Evolutionary conservation across 257 asterid genomes (phyloP).

Genomic region (Marsdenia floribunda): DNA sequence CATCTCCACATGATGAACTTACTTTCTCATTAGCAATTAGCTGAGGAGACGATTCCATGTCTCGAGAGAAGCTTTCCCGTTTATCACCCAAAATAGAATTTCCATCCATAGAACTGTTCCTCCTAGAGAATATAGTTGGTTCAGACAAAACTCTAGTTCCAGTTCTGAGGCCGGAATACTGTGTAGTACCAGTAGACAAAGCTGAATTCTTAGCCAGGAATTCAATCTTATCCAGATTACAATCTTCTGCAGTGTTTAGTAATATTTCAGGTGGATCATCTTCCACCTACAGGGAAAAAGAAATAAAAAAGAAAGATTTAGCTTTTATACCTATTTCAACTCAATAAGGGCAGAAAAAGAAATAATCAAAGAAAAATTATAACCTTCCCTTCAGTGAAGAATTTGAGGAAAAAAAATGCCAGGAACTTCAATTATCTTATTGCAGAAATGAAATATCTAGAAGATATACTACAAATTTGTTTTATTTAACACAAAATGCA

Average conservation of each 20-base stretch:
- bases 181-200: constrained; percentile 29
- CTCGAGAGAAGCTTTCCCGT: constrained; percentile 46
- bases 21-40: constrained; percentile 39
- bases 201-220: constrained; percentile 31
- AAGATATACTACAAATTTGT: background rate
- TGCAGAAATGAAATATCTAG: constrained; percentile 1
- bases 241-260: constrained; percentile 44
- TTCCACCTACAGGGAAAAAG: constrained; percentile 46
- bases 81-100: constrained; percentile 34
- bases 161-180: constrained; percentile 25
- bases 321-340: constrained; percentile 19
- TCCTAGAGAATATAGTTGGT: constrained; percentile 26
- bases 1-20: constrained; percentile 48
- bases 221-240: constrained; percentile 37
- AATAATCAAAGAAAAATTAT: background rate
- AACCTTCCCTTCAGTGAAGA: background rate
- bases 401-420: background rate
- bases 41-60: constrained; percentile 46
- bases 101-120: constrained; percentile 28
- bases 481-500: background rate
- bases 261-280: constrained; percentile 67
- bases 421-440: background rate
- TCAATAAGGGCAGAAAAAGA: background rate
- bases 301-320: constrained; percentile 19
- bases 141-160: constrained; percentile 43